phyloP scores from a whole-genome alignment of 2,329 filamentous ascomycete species.

The Lasiodiplodia citricola region DNA sequence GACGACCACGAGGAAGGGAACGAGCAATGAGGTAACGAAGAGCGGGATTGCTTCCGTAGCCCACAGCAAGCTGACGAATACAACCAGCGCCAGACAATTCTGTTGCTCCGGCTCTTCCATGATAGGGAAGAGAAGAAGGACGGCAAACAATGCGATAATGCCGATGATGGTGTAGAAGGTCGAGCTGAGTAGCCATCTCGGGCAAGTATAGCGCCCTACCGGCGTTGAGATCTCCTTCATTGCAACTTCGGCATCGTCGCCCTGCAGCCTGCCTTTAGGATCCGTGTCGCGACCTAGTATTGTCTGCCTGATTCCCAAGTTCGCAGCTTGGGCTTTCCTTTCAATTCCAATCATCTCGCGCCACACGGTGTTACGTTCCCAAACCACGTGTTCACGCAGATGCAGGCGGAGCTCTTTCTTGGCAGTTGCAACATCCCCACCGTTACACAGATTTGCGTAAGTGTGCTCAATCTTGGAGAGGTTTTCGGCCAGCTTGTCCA shows the following conservation, averaged over 20 bases:
- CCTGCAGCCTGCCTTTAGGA: slow-evolving; percentile 74
- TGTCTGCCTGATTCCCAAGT: slow-evolving; percentile 78
- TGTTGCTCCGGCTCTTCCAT: slow-evolving; percentile 90
- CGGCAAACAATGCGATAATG: slow-evolving; percentile 74
- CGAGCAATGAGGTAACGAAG: slow-evolving; percentile 92
- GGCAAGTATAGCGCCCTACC: slow-evolving; percentile 75
- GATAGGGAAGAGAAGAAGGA: slow-evolving; percentile 77
- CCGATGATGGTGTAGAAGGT: slow-evolving; percentile 78
- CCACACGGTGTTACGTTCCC: slow-evolving; percentile 99
- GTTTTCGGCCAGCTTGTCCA: slow-evolving; percentile 71
- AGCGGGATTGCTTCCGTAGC: slow-evolving; percentile 97
- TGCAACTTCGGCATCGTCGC: slow-evolving; percentile 73
- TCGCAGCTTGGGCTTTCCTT: slow-evolving; percentile 90
- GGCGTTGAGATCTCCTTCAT: slow-evolving; percentile 79
- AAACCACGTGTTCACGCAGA: slow-evolving; percentile 93
- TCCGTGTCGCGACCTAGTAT: slow-evolving; percentile 78
- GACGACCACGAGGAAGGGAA: slow-evolving; percentile 90
- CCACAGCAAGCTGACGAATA: slow-evolving; percentile 94
- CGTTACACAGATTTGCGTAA: slow-evolving; percentile 82
- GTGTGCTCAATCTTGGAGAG: slow-evolving; percentile 77
- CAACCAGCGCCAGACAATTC: slow-evolving; percentile 90
- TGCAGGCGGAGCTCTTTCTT: slow-evolving; percentile 88
- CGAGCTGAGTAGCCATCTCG: slow-evolving; percentile 81
- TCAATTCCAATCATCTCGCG: slow-evolving; percentile 98
- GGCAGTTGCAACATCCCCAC: slow-evolving; percentile 76